Evolutionary conservation across 192 early-diverging fungal genomes (phyloP), one percentile per base, ranked within the genome.

Genomic region (Lobosporangium transversale): DNA sequence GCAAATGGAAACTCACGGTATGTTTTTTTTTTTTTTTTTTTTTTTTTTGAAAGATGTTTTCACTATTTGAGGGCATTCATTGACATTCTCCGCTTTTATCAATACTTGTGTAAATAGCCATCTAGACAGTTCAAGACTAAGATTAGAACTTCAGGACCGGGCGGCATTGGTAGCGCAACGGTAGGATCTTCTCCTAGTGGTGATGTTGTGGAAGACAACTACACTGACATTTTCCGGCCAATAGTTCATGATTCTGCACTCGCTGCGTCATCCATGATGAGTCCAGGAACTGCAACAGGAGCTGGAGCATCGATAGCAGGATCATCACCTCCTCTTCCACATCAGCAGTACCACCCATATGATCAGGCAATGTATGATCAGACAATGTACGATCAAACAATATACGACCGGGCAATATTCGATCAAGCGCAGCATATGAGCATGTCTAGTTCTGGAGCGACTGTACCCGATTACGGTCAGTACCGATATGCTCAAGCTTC

Each of bases 1-100:
- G 70, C n/a, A 80, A 80, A 20, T 73, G 66, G 58, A 80, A 80
- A 18, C 53, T 75, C 4, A 63, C 68, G 29, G 74, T 80, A 80
- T 53, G 56, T 47, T n/a, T n/a, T n/a, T n/a, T n/a, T n/a, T n/a
- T n/a, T n/a, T n/a, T n/a, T n/a, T n/a, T n/a, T n/a, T n/a, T n/a
- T n/a, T n/a, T n/a, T n/a, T n/a, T n/a, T n/a, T n/a, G n/a, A n/a
- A n/a, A n/a, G n/a, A n/a, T n/a, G n/a, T n/a, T n/a, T n/a, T n/a
- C n/a, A n/a, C n/a, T n/a, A n/a, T n/a, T n/a, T n/a, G n/a, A n/a
- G n/a, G n/a, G n/a, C n/a, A n/a, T n/a, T n/a, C n/a, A n/a, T n/a
- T n/a, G n/a, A n/a, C n/a, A n/a, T n/a, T n/a, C n/a, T n/a, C n/a
- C n/a, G n/a, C n/a, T n/a, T n/a, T n/a, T n/a, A n/a, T n/a, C n/a